These are phyloP conservation scores for Stellera chamaejasme DNA, from an alignment of 345 rosid species.

Conservation along the genomic window DNA sequence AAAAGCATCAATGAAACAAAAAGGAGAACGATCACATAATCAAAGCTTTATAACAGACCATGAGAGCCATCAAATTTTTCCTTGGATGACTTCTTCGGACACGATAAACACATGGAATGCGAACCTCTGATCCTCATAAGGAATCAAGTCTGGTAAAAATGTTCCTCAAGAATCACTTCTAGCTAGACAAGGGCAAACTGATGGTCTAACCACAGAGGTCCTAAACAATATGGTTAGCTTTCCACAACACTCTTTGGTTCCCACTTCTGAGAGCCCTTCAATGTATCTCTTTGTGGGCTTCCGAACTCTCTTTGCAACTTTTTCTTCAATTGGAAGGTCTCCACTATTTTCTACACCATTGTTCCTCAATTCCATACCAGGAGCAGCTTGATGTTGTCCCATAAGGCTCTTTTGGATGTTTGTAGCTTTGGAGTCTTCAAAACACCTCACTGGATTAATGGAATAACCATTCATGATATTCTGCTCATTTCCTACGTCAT, in stretches of 20 bases:
- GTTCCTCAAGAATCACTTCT: conserved; percentile 39
- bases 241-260: conserved; percentile 37
- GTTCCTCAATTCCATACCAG: conserved; percentile 26
- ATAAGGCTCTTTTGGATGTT: conserved; percentile 20
- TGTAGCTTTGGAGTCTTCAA: conserved; percentile 18
- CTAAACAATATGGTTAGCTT: conserved; percentile 29
- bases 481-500: conserved; percentile 29
- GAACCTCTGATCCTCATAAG: too few relatives aligned
- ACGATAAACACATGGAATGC: conserved; percentile 77
- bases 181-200: conserved; percentile 28
- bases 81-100: conserved; percentile 92
- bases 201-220: conserved; percentile 21
- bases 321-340: conserved; percentile 34
- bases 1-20: background rate
- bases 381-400: conserved; percentile 28
- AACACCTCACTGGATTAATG: conserved; percentile 14
- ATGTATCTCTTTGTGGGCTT: conserved; percentile 82
- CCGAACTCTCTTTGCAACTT: conserved; percentile 64
- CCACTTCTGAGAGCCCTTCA: conserved; percentile 72
- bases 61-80: conserved; percentile 72
- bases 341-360: conserved; percentile 21
- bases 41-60: conserved; percentile 42
- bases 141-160: conserved; percentile 64
- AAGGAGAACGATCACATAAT: background rate
- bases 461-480: conserved; percentile 19